Base-by-base conservation (phyloP, 225 moss, liverwort and hornwort genomes). In the Marchantia paleacea region DNA sequence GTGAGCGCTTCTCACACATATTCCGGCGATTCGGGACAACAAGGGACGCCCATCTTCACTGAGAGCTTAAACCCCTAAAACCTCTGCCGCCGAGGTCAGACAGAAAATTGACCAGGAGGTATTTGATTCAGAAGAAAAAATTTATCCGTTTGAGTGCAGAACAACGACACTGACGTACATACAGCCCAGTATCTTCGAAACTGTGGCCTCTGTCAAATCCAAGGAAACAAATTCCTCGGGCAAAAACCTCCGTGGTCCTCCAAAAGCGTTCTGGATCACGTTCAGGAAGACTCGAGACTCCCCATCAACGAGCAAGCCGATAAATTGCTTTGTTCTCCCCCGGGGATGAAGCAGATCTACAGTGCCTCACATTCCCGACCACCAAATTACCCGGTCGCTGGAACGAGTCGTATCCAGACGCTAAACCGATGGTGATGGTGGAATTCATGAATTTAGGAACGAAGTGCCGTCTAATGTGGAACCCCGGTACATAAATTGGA, bases 41-140 rank as follows among this genome's bases (percentile, higher is more conserved):
- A 72, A 1, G 22, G 48, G 0, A 50, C 10, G 13, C 11, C 22
- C 49, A 49, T 49, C 72, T 72, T 52, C 72, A 24, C 72, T 24
- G 72, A 50, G 72, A 8, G 72, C 72, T 51, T 72, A 72, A 72
- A 51, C 72, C 72, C 50, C 50, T 51, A 72, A 72, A 72, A 12
- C 51, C n/a, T 22, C 22, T 72, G 51, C 31, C 10, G 72, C 51
- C 51, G 72, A 72, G 72, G 20, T 72, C 20, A 24, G 47, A 72
- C 70, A 72, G 15, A 51, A 51, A n/a, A 51, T 1, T 5, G 39
- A 39, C 39, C 39, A 39, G 39, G 39, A 39, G 39, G 39, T 39
- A 5, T 39, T 39, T 39, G 39, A 39, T 39, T 39, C 39, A 5
- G 3, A 2, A 2, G 39, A 39, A 39, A 5, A 39, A 39, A 2